Conservation (phyloP, 139 green algal genomes). For the Chlorella vulgaris region DNA sequence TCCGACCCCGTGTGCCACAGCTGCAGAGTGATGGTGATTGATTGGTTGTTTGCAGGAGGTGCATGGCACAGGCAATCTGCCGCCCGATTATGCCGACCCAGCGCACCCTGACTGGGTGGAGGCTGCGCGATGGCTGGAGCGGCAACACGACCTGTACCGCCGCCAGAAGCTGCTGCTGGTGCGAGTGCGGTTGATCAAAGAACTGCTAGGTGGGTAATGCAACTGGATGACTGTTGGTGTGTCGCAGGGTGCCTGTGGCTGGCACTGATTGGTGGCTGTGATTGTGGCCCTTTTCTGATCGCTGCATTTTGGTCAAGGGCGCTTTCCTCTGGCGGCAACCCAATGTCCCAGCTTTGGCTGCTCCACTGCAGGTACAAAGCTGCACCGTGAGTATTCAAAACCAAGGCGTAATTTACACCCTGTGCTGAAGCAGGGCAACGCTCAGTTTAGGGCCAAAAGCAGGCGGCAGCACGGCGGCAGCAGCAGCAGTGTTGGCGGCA, state of each 20-base stretch:
- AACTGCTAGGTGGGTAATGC: slow-evolving; percentile 33
- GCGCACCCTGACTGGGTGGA: slow-evolving; percentile 27
- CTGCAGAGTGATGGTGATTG: background rate
- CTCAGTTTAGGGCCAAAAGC: background rate
- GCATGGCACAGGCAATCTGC: slow-evolving; percentile 30
- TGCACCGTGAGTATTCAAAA: background rate
- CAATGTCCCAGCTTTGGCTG: too few species aligned
- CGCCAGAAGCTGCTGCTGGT: slow-evolving; percentile 39
- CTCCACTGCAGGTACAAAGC: slow-evolving; percentile 25
- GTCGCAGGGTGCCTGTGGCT: too few species aligned
- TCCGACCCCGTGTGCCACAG: background rate
- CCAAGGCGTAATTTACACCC: slow-evolving; percentile 19
- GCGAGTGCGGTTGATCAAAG: slow-evolving; percentile 27
- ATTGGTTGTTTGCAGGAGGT: slow-evolving; percentile 15
- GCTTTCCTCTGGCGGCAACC: too few species aligned
- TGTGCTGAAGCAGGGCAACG: slow-evolving; percentile 4
- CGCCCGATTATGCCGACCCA: slow-evolving; percentile 14
- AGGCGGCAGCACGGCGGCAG: background rate
- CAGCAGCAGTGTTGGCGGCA: background rate
- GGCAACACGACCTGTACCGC: slow-evolving; percentile 33
- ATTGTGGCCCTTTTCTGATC: too few species aligned
- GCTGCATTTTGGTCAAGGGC: too few species aligned
- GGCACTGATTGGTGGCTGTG: background rate
- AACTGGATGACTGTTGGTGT: background rate
- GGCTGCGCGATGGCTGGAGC: slow-evolving; percentile 36